These are phyloP conservation scores for Ophiostoma australiae DNA, from an alignment of 2,329 filamentous ascomycete species.

Conservation along the genomic window DNA sequence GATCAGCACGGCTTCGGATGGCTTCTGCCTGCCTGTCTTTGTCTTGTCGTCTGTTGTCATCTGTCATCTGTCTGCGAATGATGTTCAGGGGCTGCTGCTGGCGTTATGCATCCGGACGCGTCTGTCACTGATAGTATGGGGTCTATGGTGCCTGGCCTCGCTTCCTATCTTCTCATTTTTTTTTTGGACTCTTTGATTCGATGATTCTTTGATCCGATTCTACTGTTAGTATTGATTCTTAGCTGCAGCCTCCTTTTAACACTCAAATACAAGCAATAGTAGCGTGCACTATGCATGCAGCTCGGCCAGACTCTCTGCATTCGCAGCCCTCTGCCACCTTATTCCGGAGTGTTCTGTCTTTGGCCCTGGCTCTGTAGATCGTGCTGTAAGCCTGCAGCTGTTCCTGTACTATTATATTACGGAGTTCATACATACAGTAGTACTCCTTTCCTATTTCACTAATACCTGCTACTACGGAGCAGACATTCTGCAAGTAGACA, in stretches of 20 bases:
- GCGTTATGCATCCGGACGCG: background rate
- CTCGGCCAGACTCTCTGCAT: background rate
- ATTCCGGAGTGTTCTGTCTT: background rate
- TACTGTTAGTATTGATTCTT: background rate
- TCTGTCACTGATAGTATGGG: background rate
- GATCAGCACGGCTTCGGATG: constrained; percentile 2
- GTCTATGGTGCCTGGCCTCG: background rate
- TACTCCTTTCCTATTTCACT: background rate
- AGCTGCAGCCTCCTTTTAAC: constrained; percentile 6
- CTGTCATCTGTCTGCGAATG: background rate
- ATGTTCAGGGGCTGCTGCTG: constrained; percentile 9
- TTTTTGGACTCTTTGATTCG: background rate
- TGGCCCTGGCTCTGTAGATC: background rate
- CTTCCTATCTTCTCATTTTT: background rate
- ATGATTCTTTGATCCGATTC: background rate
- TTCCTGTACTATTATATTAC: background rate
- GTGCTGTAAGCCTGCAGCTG: background rate
- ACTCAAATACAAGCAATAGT: background rate
- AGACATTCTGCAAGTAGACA: background rate
- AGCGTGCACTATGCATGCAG: background rate
- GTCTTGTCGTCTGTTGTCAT: background rate
- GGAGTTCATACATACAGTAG: too few species aligned
- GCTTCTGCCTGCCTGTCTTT: background rate
- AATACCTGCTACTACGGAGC: background rate
- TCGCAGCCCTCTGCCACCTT: background rate